Percentiles rank a stretch among this genome's conserved stretches.
Conservation (phyloP, 148 eudicot species). For the Vaccinium macrocarpon region DNA sequence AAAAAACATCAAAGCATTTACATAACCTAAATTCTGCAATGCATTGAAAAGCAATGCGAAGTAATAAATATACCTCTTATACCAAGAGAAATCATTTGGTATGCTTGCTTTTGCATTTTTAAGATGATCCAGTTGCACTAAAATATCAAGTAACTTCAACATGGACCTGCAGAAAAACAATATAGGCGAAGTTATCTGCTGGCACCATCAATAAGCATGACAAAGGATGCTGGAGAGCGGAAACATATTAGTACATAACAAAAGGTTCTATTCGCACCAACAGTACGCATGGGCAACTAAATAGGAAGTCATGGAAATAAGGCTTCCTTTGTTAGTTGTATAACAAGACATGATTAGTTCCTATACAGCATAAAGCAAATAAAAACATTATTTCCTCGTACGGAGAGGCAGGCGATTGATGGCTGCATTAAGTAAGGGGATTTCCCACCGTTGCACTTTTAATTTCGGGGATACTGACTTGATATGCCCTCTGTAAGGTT, state of each 20-base stretch:
- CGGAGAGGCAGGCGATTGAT: neutral
- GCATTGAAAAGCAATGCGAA: neutral
- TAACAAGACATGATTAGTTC: slow-evolving; percentile 4
- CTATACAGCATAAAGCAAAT: neutral
- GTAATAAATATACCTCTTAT: slow-evolving; percentile 69
- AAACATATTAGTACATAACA: neutral
- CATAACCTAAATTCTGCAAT: neutral
- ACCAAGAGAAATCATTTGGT: slow-evolving; percentile 99
- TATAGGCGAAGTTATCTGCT: neutral
- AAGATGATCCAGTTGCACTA: slow-evolving; percentile 96
- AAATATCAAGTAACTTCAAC: slow-evolving; percentile 92
- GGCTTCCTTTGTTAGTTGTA: neutral
- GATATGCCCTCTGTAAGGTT: neutral
- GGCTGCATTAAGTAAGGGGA: neutral
- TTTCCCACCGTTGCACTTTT: neutral
- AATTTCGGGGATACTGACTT: neutral
- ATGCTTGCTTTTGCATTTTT: slow-evolving; percentile 99
- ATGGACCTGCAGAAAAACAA: slow-evolving; percentile 68
- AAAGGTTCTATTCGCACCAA: neutral
- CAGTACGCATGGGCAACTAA: neutral
- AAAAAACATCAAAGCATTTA: neutral
- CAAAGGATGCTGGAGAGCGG: neutral
- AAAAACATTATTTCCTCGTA: neutral
- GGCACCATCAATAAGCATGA: slow-evolving; percentile 14
- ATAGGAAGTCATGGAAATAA: neutral